These are phyloP conservation scores for Nothophoma quercina DNA, from an alignment of 2,329 filamentous ascomycete species.

Conservation along the genomic window DNA sequence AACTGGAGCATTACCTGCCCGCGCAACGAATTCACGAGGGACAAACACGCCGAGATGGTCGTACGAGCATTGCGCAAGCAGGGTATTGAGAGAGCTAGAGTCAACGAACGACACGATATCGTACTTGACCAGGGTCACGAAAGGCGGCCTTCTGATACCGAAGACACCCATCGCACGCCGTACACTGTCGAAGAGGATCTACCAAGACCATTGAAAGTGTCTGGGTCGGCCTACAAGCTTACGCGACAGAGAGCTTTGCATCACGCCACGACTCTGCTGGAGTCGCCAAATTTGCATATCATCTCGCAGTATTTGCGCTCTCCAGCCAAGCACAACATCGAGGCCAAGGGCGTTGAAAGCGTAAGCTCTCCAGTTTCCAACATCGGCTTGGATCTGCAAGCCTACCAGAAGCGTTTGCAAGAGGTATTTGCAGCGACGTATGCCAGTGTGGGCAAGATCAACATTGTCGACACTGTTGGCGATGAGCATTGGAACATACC, in stretches of 20 bases:
- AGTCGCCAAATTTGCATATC: slow-evolving; percentile 73
- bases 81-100: slow-evolving; percentile 67
- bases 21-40: slow-evolving; percentile 75
- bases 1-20: slow-evolving; percentile 95
- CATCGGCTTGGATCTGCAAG: slow-evolving; percentile 64
- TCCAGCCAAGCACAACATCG: slow-evolving; percentile 78
- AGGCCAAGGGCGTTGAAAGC: slow-evolving; percentile 87
- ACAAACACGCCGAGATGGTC: slow-evolving; percentile 92
- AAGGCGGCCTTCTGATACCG: slow-evolving; percentile 33
- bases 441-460: slow-evolving; percentile 49
- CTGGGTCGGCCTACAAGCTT: slow-evolving; percentile 94
- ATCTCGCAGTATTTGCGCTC: slow-evolving; percentile 77
- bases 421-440: slow-evolving; percentile 73
- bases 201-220: slow-evolving; percentile 72
- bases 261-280: slow-evolving; percentile 88
- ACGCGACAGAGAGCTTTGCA: slow-evolving; percentile 83
- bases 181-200: slow-evolving; percentile 48
- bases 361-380: slow-evolving; percentile 87
- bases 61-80: slow-evolving; percentile 76
- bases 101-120: slow-evolving; percentile 94
- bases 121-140: slow-evolving; percentile 68
- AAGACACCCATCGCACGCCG: slow-evolving; percentile 55
- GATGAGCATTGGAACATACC: slow-evolving; percentile 59
- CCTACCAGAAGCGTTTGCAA: slow-evolving; percentile 57
- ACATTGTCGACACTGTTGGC: slow-evolving; percentile 58